phyloP scores from a whole-genome alignment of 1,284 basidiomycete genomes.

The Xerocomus minutiporus region DNA sequence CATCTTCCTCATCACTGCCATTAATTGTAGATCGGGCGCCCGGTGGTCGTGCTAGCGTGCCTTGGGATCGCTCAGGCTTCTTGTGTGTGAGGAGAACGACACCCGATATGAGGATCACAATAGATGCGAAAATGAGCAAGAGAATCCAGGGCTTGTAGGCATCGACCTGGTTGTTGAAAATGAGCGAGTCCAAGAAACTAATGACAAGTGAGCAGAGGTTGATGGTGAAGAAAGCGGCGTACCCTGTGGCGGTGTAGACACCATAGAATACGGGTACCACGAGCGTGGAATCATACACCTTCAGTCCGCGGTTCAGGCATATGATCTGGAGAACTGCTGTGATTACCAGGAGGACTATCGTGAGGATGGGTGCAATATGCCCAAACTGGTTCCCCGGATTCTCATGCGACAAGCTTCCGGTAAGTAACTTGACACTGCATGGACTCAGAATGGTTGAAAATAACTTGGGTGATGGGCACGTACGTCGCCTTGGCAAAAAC shows the following conservation, averaged over 20 bases:
- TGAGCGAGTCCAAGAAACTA: constrained; percentile 65
- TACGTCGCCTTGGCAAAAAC: constrained; percentile 89
- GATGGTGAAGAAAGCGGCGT: constrained; percentile 3
- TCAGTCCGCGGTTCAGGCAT: constrained; percentile 82
- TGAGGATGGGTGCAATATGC: constrained; percentile 76
- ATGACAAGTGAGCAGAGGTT: constrained; percentile 9
- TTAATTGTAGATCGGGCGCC: constrained; percentile 17
- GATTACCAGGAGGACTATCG: constrained; percentile 70
- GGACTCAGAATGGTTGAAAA: constrained; percentile 3
- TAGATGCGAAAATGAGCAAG: constrained; percentile 81
- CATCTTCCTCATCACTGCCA: constrained; percentile 24
- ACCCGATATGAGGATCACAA: constrained; percentile 78
- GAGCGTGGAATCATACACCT: constrained; percentile 73
- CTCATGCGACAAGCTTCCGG: constrained; percentile 68
- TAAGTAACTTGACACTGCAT: constrained; percentile 68
- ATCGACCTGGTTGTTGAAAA: constrained; percentile 79
- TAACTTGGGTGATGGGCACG: constrained; percentile 32
- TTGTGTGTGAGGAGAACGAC: constrained; percentile 83
- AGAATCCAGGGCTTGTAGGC: constrained; percentile 83
- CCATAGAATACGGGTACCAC: constrained; percentile 74
- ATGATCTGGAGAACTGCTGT: constrained; percentile 89
- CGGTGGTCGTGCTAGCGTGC: constrained; percentile 11
- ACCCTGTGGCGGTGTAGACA: constrained; percentile 64
- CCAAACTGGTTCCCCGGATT: constrained; percentile 84
- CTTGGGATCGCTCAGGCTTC: constrained; percentile 57